phyloP scores from a whole-genome alignment of 345 rosid genomes.

The Euclidium syriacum region DNA sequence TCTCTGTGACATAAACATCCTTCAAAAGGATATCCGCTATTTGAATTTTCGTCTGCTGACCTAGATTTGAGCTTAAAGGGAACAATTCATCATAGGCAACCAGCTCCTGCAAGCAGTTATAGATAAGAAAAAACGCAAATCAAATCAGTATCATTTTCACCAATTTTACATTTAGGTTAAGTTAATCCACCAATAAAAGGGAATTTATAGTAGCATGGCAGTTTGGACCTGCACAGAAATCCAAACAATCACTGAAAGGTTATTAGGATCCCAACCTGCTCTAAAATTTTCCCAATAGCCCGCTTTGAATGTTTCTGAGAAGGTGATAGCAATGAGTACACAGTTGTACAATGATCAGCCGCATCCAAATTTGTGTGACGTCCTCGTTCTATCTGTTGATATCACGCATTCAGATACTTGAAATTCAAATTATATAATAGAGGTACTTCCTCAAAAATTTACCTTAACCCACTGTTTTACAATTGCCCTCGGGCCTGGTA shows the following conservation, averaged over 20 bases:
- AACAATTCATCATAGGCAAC: conserved; percentile 55
- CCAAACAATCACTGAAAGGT: conserved; percentile 1
- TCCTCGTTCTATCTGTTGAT: conserved; percentile 55
- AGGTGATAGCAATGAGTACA: conserved; percentile 49
- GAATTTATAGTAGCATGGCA: background rate
- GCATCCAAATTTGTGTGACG: conserved; percentile 31
- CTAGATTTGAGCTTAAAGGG: conserved; percentile 43
- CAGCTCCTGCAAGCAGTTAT: conserved; percentile 56
- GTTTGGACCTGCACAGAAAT: background rate
- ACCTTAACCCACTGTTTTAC: conserved; percentile 97
- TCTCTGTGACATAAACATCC: conserved; percentile 37
- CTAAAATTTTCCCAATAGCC: conserved; percentile 50
- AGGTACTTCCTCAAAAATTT: conserved; percentile 18
- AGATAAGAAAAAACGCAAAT: conserved; percentile 6
- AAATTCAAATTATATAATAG: conserved; percentile 15
- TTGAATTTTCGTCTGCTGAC: conserved; percentile 50
- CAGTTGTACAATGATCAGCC: conserved; percentile 38
- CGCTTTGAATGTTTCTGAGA: conserved; percentile 39
- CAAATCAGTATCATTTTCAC: conserved; percentile 1
- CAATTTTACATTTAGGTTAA: conserved; percentile 1
- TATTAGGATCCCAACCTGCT: conserved; percentile 60
- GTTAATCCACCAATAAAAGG: background rate
- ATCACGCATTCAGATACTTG: conserved; percentile 28
- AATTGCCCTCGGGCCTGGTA: conserved; percentile 62
- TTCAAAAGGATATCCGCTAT: conserved; percentile 51